Evolutionary conservation across 2,329 filamentous ascomycete genomes (phyloP).

Genomic region (Coniochaeta sp.): DNA sequence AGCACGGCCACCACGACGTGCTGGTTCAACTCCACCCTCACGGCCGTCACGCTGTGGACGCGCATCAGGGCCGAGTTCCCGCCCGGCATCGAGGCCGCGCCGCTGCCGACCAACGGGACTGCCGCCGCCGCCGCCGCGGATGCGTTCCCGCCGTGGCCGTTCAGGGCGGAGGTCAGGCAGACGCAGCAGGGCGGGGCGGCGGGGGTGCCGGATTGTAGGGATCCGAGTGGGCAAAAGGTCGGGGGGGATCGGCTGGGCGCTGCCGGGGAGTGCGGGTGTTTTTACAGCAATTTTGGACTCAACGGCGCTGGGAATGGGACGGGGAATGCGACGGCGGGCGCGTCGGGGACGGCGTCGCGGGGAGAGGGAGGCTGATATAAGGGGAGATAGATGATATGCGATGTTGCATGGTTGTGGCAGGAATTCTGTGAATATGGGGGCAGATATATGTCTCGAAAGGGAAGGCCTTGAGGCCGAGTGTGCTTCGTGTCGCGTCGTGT

Average conservation of each 20-base stretch:
- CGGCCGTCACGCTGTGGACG: slow-evolving; percentile 56
- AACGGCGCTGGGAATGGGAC: not conserved
- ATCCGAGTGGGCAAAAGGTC: slow-evolving; percentile 11
- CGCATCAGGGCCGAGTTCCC: slow-evolving; percentile 24
- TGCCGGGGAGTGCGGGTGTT: slow-evolving; percentile 7
- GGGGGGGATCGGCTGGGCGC: slow-evolving; percentile 1
- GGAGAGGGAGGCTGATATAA: not conserved
- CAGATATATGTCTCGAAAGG: not conserved
- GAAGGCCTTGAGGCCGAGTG: not conserved
- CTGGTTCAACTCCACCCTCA: slow-evolving; percentile 47
- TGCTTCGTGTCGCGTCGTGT: not conserved
- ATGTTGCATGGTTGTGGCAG: not conserved
- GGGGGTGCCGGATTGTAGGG: slow-evolving; percentile 46
- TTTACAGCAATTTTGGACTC: slow-evolving; percentile 9
- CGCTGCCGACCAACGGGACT: slow-evolving; percentile 9
- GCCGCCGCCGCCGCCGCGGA: slow-evolving; percentile 8
- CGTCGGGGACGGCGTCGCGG: not conserved
- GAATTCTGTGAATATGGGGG: too few relatives aligned
- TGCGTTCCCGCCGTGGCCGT: slow-evolving; percentile 45
- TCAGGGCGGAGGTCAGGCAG: slow-evolving; percentile 48
- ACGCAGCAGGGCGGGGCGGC: slow-evolving; percentile 34
- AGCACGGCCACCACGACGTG: slow-evolving; percentile 43
- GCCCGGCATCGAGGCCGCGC: slow-evolving; percentile 11
- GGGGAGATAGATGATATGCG: not conserved
- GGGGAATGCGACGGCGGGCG: not conserved